These are phyloP conservation scores for Ophiostoma sp. DNA, from an alignment of 2,329 filamentous ascomycete species.

Conservation along the genomic window DNA sequence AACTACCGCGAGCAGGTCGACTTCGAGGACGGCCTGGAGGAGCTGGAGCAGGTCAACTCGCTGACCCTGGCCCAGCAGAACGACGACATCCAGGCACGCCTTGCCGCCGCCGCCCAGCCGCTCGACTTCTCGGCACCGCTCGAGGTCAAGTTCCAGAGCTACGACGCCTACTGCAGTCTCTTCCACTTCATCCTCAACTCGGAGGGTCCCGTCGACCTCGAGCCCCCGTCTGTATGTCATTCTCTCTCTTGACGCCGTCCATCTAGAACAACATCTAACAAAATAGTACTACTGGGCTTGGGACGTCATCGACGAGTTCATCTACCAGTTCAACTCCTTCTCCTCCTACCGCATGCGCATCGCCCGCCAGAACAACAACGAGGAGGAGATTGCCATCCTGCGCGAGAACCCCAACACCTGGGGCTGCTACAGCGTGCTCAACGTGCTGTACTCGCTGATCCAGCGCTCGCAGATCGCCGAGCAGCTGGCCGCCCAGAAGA, in stretches of 20 bases:
- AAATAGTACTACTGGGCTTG: slow-evolving; percentile 95
- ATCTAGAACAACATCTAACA: slow-evolving; percentile 16
- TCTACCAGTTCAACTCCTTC: slow-evolving; percentile 99
- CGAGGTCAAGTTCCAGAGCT: slow-evolving; percentile 96
- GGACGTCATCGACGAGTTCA: slow-evolving; percentile 99
- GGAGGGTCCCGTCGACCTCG: slow-evolving; percentile 94
- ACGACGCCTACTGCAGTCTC: slow-evolving; percentile 98
- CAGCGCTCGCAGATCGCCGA: slow-evolving; percentile 97
- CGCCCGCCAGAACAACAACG: slow-evolving; percentile 74
- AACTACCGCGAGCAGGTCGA: slow-evolving; percentile 96
- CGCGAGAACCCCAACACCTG: slow-evolving; percentile 97
- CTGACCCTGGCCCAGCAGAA: slow-evolving; percentile 66
- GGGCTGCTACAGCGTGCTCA: slow-evolving; percentile 99
- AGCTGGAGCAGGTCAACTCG: slow-evolving; percentile 69
- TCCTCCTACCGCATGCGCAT: slow-evolving; percentile 92
- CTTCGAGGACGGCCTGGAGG: slow-evolving; percentile 66
- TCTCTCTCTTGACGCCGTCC: too few relatives aligned
- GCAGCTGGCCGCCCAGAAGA: slow-evolving; percentile 90
- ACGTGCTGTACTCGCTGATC: slow-evolving; percentile 98
- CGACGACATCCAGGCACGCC: slow-evolving; percentile 88
- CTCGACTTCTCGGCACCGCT: slow-evolving; percentile 93
- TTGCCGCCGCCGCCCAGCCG: slow-evolving; percentile 86
- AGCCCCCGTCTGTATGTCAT: slow-evolving; percentile 73
- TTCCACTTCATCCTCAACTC: slow-evolving; percentile 99
- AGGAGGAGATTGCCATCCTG: slow-evolving; percentile 86